Evolutionary conservation across 73 alveolate genomes (phyloP), one percentile per base, ranked within the genome.

Genomic region (Diophrys appendiculata): DNA sequence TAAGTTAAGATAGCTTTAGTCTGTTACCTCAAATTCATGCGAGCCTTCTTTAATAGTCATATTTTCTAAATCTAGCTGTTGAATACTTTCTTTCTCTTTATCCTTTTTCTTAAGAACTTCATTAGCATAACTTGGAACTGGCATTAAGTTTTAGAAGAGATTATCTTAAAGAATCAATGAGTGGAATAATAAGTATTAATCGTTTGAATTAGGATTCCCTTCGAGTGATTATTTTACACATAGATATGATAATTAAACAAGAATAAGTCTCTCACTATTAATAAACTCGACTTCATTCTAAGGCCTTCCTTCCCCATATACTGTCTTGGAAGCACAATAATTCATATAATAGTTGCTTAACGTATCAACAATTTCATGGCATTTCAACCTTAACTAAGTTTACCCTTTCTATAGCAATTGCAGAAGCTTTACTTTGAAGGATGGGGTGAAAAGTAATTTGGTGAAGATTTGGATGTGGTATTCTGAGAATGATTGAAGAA

Each of bases 321-420:
- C 80, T 0, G 86, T 75, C 65, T 83, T 83, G 22, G 77, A 35
- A 24, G 86, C 65, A 68, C 91, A 83, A 43, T 75, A 79, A 33
- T 75, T 30, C 29, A 67, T 35, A 55, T 65, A 75, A 69, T 83
- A 83, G 53, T 64, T 65, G 25, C 60, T 11, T 18, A 43, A 11
- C 0, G 72, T 54, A 34, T 86, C 93, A 2, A 86, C 28, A 0
- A 86, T 80, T 30, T 86, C 93, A 67, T 86, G 93, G 76, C 89
- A 69, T 73, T 86, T 86, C 60, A 86, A 27, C 65, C 93, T 79
- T 27, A 86, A 53, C 32, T 33, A 30, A 0, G 69, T 65, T 31
- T 86, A 88, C 27, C 87, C 89, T 67, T 78, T 79, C 25, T 64
- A 18, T 0, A 86, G 76, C 25, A 86, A 68, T 0, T 22, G 54